Percentiles rank a stretch among this genome's conserved stretches.
phyloP scores from a whole-genome alignment of 2,329 filamentous ascomycete genomes.

The Gaeumannomyces sp. region DNA sequence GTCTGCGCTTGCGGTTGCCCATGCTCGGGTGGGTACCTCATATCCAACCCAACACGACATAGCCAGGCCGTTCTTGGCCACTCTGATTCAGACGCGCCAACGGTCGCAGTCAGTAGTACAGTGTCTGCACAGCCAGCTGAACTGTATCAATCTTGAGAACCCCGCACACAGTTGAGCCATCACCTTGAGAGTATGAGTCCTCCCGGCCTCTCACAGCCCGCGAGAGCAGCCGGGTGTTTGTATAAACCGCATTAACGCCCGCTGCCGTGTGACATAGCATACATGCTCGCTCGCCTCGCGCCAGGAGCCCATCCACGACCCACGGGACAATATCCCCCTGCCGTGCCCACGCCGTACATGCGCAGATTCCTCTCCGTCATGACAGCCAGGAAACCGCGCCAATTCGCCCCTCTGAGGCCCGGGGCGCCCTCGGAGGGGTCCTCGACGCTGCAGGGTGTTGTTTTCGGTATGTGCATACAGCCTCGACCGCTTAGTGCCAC shows the following conservation, averaged over 20 bases:
- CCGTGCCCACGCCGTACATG: background rate
- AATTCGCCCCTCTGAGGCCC: slow-evolving; percentile 51
- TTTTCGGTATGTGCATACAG: slow-evolving; percentile 46
- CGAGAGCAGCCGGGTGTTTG: background rate
- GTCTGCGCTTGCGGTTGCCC: too few species aligned
- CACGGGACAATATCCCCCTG: background rate
- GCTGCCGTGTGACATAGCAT: background rate
- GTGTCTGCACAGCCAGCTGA: background rate
- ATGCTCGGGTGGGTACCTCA: too few species aligned
- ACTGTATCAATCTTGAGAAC: background rate
- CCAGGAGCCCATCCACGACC: too few species aligned
- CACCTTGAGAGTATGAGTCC: too few species aligned
- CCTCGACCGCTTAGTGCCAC: too few species aligned
- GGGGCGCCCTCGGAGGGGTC: slow-evolving; percentile 21
- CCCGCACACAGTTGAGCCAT: too few species aligned
- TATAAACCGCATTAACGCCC: background rate
- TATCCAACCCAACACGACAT: background rate
- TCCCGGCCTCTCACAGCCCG: too few species aligned
- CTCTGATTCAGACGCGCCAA: background rate
- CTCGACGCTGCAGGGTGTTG: slow-evolving; percentile 46
- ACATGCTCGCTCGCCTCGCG: background rate
- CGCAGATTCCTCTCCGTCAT: slow-evolving; percentile 35
- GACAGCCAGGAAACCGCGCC: slow-evolving; percentile 33
- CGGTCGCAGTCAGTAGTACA: background rate
- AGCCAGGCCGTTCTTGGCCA: background rate